Evolutionary conservation across 1,139 yeast species (phyloP).

Genomic region (Saccharomycopsis crataegensis): DNA sequence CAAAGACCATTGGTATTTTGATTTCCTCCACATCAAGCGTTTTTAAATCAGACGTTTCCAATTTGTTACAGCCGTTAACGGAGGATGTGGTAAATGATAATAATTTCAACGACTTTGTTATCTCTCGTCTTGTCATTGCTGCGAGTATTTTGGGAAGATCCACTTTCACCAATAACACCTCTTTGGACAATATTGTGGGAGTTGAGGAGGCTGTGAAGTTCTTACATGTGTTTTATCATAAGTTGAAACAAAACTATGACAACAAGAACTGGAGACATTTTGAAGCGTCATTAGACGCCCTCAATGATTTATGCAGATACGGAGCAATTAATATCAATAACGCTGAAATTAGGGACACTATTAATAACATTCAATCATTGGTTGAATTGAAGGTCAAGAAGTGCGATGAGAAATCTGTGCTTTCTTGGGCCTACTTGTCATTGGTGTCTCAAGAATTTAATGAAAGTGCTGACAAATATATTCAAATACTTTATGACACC

Average conservation of each 20-base stretch:
- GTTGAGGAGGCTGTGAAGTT: neutral
- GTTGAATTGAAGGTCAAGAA: conserved; percentile 40
- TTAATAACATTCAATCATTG: conserved; percentile 28
- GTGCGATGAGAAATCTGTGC: conserved; percentile 53
- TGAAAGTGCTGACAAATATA: conserved; percentile 14
- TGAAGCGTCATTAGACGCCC: conserved; percentile 20
- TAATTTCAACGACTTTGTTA: conserved; percentile 10
- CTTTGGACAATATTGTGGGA: neutral
- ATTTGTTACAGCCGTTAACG: neutral
- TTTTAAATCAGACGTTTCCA: neutral
- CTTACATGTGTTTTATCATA: neutral
- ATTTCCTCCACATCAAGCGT: neutral
- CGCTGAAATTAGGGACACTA: conserved; percentile 22
- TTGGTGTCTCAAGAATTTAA: conserved; percentile 27
- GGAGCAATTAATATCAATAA: conserved; percentile 42
- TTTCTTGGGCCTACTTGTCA: conserved; percentile 49
- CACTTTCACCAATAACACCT: conserved; percentile 28
- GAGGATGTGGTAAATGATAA: neutral
- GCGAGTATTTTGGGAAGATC: conserved; percentile 50
- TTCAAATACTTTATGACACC: conserved; percentile 31
- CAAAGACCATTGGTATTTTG: conserved; percentile 40
- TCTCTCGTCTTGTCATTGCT: conserved; percentile 32
- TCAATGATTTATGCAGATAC: conserved; percentile 46
- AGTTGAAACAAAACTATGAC: conserved; percentile 6
- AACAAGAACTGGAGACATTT: conserved; percentile 15